Conservation (phyloP, 2,329 filamentous ascomycete species). For the Venturia pyrina region DNA sequence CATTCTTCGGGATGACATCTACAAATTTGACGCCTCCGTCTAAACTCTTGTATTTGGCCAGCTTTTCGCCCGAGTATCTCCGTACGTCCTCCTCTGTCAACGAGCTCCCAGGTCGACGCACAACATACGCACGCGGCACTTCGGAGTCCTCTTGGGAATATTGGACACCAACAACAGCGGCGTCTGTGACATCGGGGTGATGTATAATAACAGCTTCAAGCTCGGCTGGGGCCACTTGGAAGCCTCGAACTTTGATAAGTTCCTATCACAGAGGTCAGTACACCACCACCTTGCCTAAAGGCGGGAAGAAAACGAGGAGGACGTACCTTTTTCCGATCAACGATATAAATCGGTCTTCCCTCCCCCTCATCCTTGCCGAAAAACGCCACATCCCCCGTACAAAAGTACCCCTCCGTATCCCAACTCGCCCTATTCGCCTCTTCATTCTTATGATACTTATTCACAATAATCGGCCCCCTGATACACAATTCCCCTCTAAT, state of each 20-base stretch:
- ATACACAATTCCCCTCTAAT: slow-evolving; percentile 13
- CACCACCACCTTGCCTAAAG: slow-evolving; percentile 12
- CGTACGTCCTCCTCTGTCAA: slow-evolving; percentile 24
- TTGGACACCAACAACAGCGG: slow-evolving; percentile 23
- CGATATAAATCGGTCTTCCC: slow-evolving; percentile 8
- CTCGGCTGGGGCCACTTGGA: slow-evolving; percentile 25
- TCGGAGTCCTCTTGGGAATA: slow-evolving; percentile 20
- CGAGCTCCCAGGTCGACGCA: neutral
- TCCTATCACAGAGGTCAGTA: slow-evolving; percentile 22
- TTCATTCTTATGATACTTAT: slow-evolving; percentile 7
- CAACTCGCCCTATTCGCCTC: slow-evolving; percentile 13
- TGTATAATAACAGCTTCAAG: slow-evolving; percentile 22
- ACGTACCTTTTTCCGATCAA: slow-evolving; percentile 20
- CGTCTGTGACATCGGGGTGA: slow-evolving; percentile 21
- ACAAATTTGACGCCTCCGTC: slow-evolving; percentile 56
- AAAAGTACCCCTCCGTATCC: slow-evolving; percentile 13
- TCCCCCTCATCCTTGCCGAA: slow-evolving; percentile 16
- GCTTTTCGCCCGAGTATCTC: slow-evolving; percentile 54
- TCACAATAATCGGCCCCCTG: slow-evolving; percentile 4
- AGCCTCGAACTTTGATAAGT: slow-evolving; percentile 25
- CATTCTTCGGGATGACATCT: slow-evolving; percentile 60
- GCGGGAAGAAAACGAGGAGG: slow-evolving; percentile 14
- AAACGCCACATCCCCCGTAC: slow-evolving; percentile 17
- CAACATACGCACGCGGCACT: slow-evolving; percentile 23
- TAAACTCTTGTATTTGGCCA: slow-evolving; percentile 60